These are phyloP conservation scores for Aspergillus ellipticus DNA, from an alignment of 495 filamentous ascomycete species.

Conservation along the genomic window DNA sequence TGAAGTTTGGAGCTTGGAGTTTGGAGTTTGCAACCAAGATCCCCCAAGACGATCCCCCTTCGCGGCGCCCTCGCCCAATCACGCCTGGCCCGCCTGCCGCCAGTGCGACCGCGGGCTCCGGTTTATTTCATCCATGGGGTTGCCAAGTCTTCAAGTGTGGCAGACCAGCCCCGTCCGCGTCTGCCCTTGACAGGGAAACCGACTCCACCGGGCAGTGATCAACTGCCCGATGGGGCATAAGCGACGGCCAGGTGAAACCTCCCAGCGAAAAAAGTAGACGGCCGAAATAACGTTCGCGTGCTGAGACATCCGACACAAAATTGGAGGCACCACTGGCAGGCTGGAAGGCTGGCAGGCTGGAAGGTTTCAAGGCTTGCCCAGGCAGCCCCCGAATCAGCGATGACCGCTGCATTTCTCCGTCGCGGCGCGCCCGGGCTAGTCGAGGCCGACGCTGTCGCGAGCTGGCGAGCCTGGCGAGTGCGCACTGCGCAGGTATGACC, in stretches of 20 bases:
- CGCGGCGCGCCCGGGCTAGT: no score
- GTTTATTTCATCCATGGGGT: conserved; percentile 1
- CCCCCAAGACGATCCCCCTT: background rate
- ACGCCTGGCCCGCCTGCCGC: background rate
- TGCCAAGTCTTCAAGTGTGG: conserved; percentile 16
- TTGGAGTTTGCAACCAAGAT: no score
- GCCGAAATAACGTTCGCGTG: background rate
- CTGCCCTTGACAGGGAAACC: background rate
- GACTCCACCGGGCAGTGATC: background rate
- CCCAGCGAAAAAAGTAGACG: background rate
- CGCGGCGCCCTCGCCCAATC: conserved; percentile 7
- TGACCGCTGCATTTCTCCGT: no score
- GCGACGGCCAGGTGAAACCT: background rate
- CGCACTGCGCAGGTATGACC: conserved; percentile 8
- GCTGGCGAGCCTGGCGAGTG: no score
- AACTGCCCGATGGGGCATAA: background rate
- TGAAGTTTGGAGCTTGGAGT: no score
- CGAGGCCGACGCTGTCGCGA: no score
- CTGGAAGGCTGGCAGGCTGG: no score
- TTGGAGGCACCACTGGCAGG: background rate
- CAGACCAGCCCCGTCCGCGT: no score
- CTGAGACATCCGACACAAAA: conserved; percentile 1
- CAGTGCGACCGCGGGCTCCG: conserved; percentile 5
- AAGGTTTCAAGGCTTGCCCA: background rate
- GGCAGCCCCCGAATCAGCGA: no score